Percentiles rank a stretch among this genome's conserved stretches.
Evolutionary conservation across 192 early-diverging fungal species (phyloP).

Genomic region (Coemansia sp.): DNA sequence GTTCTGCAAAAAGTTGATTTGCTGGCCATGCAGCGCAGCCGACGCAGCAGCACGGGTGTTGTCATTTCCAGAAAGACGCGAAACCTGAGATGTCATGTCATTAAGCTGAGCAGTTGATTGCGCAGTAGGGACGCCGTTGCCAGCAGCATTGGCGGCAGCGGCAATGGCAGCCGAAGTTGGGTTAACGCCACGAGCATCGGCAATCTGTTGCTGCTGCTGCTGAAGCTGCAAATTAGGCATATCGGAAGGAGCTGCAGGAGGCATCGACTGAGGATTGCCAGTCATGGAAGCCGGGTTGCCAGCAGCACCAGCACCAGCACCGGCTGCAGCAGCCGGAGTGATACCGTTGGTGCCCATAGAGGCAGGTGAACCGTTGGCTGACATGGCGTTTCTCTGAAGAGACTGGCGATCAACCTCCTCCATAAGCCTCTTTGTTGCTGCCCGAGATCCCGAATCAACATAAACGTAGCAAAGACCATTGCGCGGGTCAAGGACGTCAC

Average conservation of each 20-base stretch:
- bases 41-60: slow-evolving; percentile 31
- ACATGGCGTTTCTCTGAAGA: slow-evolving; percentile 2
- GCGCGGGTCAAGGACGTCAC: slow-evolving; percentile 45
- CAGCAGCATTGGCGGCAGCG: slow-evolving; percentile 28
- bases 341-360: not conserved
- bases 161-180: slow-evolving; percentile 17
- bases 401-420: slow-evolving; percentile 49
- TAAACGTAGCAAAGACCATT: slow-evolving; percentile 47
- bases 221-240: slow-evolving; percentile 2
- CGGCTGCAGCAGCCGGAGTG: not conserved
- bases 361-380: not conserved
- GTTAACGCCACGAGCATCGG: slow-evolving; percentile 1
- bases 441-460: slow-evolving; percentile 44
- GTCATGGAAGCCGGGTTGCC: not conserved
- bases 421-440: slow-evolving; percentile 50
- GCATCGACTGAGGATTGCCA: slow-evolving; percentile 2
- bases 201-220: slow-evolving; percentile 7
- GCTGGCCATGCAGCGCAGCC: slow-evolving; percentile 51
- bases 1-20: slow-evolving; percentile 51
- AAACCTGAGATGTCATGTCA: slow-evolving; percentile 43
- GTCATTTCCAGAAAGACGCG: slow-evolving; percentile 34
- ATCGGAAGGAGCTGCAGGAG: not conserved
- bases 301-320: not conserved
- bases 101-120: slow-evolving; percentile 45
- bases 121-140: slow-evolving; percentile 34